Base-by-base conservation (phyloP, 208 protist genomes). In the Angomonas desouzai region DNA sequence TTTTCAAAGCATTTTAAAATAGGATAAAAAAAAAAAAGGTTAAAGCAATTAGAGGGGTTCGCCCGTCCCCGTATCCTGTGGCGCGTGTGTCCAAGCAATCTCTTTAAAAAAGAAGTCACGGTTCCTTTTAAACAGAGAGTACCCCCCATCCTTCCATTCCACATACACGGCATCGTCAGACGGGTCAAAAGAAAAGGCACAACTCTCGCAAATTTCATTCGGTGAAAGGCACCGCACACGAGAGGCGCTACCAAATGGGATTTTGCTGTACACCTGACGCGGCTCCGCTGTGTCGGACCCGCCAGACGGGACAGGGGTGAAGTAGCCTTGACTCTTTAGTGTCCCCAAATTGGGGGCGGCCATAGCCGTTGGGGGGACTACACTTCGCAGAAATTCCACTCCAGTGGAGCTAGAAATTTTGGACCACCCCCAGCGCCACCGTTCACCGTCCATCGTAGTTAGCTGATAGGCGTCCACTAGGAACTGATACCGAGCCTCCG, bases 351-450 rank as follows among this genome's bases (percentile, higher is more conserved):
- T 40, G 33, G n/a, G 4, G 1, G 40, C 49, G 7, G 1, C 27
- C 6, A 7, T 34, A 32, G 28, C 34, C 29, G 28, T 20, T 11
- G 45, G 11, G 13, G 40, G 28, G 22, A 62, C 60, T 2, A 62
- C 57, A 55, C 86, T 79, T 10, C 29, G 40, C 27, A 92, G 55
- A n/a, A 92, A 64, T 9, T 68, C 57, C 0, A 82, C 58, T 13
- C 83, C 83, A 49, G 71, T 85, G 23, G 65, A 65, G 9, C 82
- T 77, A 1, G 70, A 48, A 34, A 89, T 64, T 61, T 89, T 89
- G 25, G 83, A 85, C 86, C 86, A 92, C 3, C 86, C 86, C 86
- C 86, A 92, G n/a, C 88, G 47, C 61, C 72, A 85, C 34, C 64
- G 73, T 9, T 56, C 66, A n/a, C 59, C 56, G 16, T 73, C 74